Evolutionary conservation across 768 basidiomycete genomes (phyloP).

Genomic region (Trametes meyenii): DNA sequence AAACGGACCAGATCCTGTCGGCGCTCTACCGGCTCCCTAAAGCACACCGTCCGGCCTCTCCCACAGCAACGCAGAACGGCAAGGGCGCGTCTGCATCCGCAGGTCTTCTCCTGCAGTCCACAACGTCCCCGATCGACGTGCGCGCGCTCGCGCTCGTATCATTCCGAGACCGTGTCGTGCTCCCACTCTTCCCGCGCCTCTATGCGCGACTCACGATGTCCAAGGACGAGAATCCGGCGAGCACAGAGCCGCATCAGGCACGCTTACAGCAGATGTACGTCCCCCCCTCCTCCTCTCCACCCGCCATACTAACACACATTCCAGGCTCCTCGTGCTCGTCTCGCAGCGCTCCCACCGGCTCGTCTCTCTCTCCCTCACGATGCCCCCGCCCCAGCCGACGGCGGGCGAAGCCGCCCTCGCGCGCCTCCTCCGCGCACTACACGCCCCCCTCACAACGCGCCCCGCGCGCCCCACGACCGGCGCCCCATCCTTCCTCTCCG

Average conservation of each 20-base stretch:
- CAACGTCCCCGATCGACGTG: conserved; percentile 70
- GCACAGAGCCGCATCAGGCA: conserved; percentile 63
- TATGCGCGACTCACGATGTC: conserved; percentile 56
- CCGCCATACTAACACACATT: neutral
- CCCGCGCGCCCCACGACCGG: conserved; percentile 27
- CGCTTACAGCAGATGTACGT: conserved; percentile 81
- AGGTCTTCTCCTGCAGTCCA: conserved; percentile 36
- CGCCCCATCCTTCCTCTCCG: conserved; percentile 69
- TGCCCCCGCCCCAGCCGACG: conserved; percentile 54
- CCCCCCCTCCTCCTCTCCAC: neutral
- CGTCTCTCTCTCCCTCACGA: conserved; percentile 60
- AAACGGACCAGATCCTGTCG: conserved; percentile 64
- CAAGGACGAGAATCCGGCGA: conserved; percentile 59
- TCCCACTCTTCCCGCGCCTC: conserved; percentile 62
- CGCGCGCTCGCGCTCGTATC: conserved; percentile 77
- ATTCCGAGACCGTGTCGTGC: conserved; percentile 79
- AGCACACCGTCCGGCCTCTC: conserved; percentile 47
- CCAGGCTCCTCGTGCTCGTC: conserved; percentile 73
- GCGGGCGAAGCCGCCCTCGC: conserved; percentile 68
- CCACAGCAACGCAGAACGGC: conserved; percentile 53
- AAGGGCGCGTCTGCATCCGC: conserved; percentile 45
- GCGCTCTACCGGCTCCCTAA: conserved; percentile 69
- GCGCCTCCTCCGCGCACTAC: conserved; percentile 66
- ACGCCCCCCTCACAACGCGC: conserved; percentile 46
- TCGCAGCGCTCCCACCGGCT: conserved; percentile 67